Base-by-base conservation (phyloP, 768 basidiomycete species). In the Dacryopinax spathularia region DNA sequence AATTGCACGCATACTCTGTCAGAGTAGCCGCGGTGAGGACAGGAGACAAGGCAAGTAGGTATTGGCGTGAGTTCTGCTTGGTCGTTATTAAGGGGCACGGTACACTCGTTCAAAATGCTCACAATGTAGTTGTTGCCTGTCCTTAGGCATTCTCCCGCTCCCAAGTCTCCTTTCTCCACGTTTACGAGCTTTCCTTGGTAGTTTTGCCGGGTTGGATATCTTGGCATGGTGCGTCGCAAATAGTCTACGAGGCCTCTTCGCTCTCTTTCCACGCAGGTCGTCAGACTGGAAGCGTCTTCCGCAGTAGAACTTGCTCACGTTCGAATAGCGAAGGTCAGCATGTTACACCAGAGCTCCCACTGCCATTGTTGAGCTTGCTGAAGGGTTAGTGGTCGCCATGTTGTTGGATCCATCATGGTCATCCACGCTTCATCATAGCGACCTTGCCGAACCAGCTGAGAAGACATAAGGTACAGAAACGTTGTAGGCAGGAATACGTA, bases 281-380 rank as follows among this genome's bases (percentile, higher is more conserved):
- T 13, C 29, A 37, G 9, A 20, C 5, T 25, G 29, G 10, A 56
- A 7, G 5, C 3, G 3, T 6, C 12, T 29, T 56, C 25, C n/a
- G n/a, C n/a, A 29, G 48, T 29, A 27, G 29, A 56, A 7, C 20
- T 13, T 31, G 6, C 48, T 56, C 15, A 56, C 48, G 25, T 56
- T 9, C 48, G 48, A 3, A 56, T 56, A 29, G 48, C 10, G 18
- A 56, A 56, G 29, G 48, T 56, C 25, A 56, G 25, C 48, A 56
- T 56, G 48, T 56, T 56, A 31, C 48, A 56, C 48, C 48, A 56
- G 15, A 56, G 48, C 18, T 56, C 48, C 48, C 48, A 56, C 29
- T 56, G 48, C 48, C 48, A 56, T 29, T 56, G 48, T 29, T 56
- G 48, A 7, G 48, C 48, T 56, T 56, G 48, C 18, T 56, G 48